Evolutionary conservation across 176 grass and related monocot species (phyloP).

Genomic region (Aechmea fasciata): DNA sequence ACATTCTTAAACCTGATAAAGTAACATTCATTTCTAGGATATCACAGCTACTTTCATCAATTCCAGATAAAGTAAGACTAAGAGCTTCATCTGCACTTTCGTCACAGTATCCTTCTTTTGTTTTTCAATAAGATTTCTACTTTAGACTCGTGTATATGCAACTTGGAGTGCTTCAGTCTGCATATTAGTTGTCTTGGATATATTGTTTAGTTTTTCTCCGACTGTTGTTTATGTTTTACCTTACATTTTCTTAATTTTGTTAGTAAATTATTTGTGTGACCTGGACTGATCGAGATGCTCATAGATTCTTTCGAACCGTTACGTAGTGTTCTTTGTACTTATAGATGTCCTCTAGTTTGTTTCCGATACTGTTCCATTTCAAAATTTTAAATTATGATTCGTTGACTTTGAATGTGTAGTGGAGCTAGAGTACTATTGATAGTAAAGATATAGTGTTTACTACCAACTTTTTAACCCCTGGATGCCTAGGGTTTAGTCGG

Average conservation of each 20-base stretch:
- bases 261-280: neutral
- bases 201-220: neutral
- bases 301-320: neutral
- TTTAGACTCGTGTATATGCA: neutral
- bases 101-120: constrained; percentile 54
- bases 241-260: neutral
- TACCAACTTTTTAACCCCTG: no score
- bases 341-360: neutral
- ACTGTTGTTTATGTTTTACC: neutral
- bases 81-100: constrained; percentile 41
- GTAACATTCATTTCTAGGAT: constrained; percentile 42
- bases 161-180: constrained; percentile 3
- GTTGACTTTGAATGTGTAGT: no score
- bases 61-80: constrained; percentile 87
- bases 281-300: neutral
- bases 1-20: constrained; percentile 31
- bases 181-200: neutral
- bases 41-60: constrained; percentile 66
- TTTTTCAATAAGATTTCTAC: neutral
- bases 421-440: no score
- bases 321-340: neutral
- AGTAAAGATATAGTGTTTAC: no score
- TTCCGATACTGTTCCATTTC: neutral
- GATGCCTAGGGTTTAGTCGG: no score
- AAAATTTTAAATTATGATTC: neutral